Base-by-base conservation (phyloP, 352 stramenopile species). In the Globisporangium recalcitrans region DNA sequence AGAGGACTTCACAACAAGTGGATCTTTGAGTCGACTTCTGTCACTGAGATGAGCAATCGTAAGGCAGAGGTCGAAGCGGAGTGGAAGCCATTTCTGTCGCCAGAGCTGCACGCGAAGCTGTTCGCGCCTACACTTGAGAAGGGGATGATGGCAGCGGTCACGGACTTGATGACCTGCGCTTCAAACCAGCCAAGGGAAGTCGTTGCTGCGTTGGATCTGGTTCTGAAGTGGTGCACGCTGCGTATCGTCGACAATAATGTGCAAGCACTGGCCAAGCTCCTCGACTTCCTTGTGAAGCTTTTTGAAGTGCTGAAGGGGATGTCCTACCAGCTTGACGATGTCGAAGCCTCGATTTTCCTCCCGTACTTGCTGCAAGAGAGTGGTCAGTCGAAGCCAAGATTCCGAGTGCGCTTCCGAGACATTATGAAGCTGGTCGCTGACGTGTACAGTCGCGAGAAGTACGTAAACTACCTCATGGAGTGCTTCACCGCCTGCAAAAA, bases 221-320 rank as follows among this genome's bases (percentile, higher is more conserved):
- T 94, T 13, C 70, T 96, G 36, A 96, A 96, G 69, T 96, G 87
- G 87, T 93, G 80, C 27, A 82, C 77, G 5, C 72, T 96, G 13
- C 83, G 87, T 8, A 79, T 96, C 52, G 85, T 94, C 8, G 87
- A 96, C 68, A 94, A 94, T 58, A 96, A 96, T 47, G 87, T 94
- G 16, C 85, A 96, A 65, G 87, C 82, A 0, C 71, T 94, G 16
- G 83, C 80, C 1, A 94, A 94, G 42, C 56, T 96, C 32, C 68
- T 96, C 2, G 85, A 96, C 47, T 74, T 95, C 2, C 59, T 95
- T 8, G 78, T 93, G 8, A 88, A 90, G 54, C 69, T 96, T 13
- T 90, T 96, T 34, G 75, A 89, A 57, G 77, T 93, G 67, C 60
- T 96, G n/a, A 90, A 89, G 49, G 67, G 71, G 4, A 62, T 65